phyloP scores from a whole-genome alignment of 306 rosid species.

The Styphnolobium japonicum region DNA sequence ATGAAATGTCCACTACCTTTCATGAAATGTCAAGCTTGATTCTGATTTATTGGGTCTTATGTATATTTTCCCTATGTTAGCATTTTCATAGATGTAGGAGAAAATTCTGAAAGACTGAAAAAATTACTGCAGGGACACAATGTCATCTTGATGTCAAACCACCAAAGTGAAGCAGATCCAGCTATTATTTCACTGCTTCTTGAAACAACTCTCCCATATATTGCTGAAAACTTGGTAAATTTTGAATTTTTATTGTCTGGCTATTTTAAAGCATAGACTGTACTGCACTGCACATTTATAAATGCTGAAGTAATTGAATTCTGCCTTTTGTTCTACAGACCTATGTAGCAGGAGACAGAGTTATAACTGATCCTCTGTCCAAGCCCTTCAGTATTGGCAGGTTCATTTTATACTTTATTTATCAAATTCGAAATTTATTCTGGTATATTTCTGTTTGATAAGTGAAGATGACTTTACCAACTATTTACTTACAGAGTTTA shows the following conservation, averaged over 20 bases:
- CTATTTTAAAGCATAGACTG: slow-evolving; percentile 1
- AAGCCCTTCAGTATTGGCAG: slow-evolving; percentile 99
- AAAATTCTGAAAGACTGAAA: slow-evolving; percentile 22
- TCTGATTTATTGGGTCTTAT: slow-evolving; percentile 12
- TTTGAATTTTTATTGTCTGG: slow-evolving; percentile 13
- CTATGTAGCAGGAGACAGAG: slow-evolving; percentile 97
- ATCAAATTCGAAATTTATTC: slow-evolving; percentile 10
- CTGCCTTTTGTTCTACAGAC: slow-evolving; percentile 50
- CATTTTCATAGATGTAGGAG: slow-evolving; percentile 22
- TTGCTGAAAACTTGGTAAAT: slow-evolving; percentile 82
- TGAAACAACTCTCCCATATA: slow-evolving; percentile 60
- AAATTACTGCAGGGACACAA: slow-evolving; percentile 84
- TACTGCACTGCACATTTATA: slow-evolving; percentile 15
- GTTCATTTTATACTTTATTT: slow-evolving; percentile 43
- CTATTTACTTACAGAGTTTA: not conserved
- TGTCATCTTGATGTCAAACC: slow-evolving; percentile 89
- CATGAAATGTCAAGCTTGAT: slow-evolving; percentile 16
- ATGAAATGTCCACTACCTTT: slow-evolving; percentile 13
- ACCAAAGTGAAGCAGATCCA: slow-evolving; percentile 99
- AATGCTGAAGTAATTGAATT: slow-evolving; percentile 40
- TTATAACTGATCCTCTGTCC: slow-evolving; percentile 85
- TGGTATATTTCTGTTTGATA: slow-evolving; percentile 1
- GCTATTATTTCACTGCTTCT: slow-evolving; percentile 86
- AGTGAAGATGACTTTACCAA: slow-evolving; percentile 11
- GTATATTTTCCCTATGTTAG: slow-evolving; percentile 9